These are phyloP conservation scores for Graphiopsis chlorocephala DNA, from an alignment of 2,329 filamentous ascomycete genomes.

Conservation along the genomic window DNA sequence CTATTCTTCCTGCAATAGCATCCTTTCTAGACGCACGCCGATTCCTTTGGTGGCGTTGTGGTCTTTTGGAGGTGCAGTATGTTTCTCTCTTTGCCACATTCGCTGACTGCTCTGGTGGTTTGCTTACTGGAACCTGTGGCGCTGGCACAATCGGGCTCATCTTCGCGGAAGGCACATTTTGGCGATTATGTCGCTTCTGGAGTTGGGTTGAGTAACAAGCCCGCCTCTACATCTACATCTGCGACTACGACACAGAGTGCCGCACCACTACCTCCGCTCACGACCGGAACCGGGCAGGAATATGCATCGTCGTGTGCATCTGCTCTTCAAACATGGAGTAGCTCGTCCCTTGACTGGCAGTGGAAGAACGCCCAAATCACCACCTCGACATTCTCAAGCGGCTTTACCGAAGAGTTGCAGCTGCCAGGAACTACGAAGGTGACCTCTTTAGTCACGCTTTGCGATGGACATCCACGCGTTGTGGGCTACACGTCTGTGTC, in stretches of 20 bases:
- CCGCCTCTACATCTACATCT: background rate
- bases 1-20: background rate
- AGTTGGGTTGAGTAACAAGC: background rate
- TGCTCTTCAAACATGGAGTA: constrained; percentile 11
- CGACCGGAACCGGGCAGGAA: constrained; percentile 9
- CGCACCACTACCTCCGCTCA: background rate
- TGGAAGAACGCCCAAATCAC: background rate
- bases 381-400: constrained; percentile 12
- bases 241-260: background rate
- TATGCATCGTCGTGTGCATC: constrained; percentile 10
- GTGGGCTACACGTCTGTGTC: constrained; percentile 11
- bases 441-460: constrained; percentile 19
- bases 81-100: constrained; percentile 8
- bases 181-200: constrained; percentile 14
- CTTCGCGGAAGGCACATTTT: background rate
- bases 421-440: constrained; percentile 11
- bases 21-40: constrained; percentile 3
- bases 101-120: constrained; percentile 7
- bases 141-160: background rate
- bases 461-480: constrained; percentile 25
- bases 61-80: constrained; percentile 4
- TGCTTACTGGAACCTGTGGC: background rate
- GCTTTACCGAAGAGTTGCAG: background rate
- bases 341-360: background rate
- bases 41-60: background rate